Base-by-base conservation (phyloP, 768 basidiomycete genomes). In the Podaxis pistillaris region DNA sequence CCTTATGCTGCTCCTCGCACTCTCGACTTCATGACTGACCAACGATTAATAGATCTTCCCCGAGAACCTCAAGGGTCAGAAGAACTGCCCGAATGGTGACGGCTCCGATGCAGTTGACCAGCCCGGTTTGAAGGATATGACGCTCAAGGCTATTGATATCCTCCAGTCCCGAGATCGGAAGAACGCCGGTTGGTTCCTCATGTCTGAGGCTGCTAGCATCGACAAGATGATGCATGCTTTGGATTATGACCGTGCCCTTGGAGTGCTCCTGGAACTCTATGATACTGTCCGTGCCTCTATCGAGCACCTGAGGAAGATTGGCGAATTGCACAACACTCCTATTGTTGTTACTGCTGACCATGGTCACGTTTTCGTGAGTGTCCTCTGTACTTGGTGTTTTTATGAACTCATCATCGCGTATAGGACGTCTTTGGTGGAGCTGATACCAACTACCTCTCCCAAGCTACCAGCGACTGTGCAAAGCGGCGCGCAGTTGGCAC, bases 141-240 rank as follows among this genome's bases (percentile, higher is more conserved):
- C 79, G 1, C 62, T 79, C 33, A 80, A 79, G 67, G 79, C 78
- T 38, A 79, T 79, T 57, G 78, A 80, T 56, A 72, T 79, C 60
- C 73, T 80, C 38, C 77, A 79, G 56, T 67, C 72, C 12, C 74
- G 78, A 15, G 67, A 73, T n/a, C 72, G 72, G 64, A 74, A 74
- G 44, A 71, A 74, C 36, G 67, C 76, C 47, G 78, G 79, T 4
- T 80, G 76, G 74, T 80, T 79, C 68, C 72, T 80, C 77, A 79
- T 80, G 79, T 76, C 78, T 26, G 79, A 79, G 65, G 79, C 78
- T 66, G 78, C 79, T 8, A 77, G 74, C 58, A 79, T 78, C 40
- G 79, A 79, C 60, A 80, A 74, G 77, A 79, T 79, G 78, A 80
- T 80, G 78, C 78, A 80, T 51, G 77, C 71, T 41, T 73, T 80